Evolutionary conservation across 225 moss, liverwort and hornwort genomes (phyloP), one percentile per base, ranked within the genome.

Genomic region (Polytrichum formosum): DNA sequence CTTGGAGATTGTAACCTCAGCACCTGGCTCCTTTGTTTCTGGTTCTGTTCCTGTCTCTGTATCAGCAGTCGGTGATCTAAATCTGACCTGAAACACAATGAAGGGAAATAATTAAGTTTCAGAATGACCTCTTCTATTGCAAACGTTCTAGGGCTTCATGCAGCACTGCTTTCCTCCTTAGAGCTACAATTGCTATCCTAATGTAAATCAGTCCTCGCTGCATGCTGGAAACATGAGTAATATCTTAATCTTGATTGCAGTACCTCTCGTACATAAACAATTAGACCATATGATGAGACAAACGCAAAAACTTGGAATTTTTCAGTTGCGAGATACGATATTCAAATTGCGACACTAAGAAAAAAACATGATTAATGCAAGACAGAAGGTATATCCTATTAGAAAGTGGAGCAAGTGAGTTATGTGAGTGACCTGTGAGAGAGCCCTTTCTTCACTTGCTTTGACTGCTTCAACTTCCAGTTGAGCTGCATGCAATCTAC

Each of bases 371-470:
- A 31, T 31, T 31, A 26, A 7, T 31, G 29, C 8, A 33, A 33
- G 33, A 33, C 33, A 37, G 13, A 37, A 37, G 37, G 37, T 37
- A 9, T 10, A 37, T 37, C 10, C 35, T 37, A 37, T 19, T 6
- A 58, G 19, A 56, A 22, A 58, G 20, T 20, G n/a, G n/a, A 22
- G 6, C 5, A 20, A 58, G 6, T 26, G 5, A 63, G 8, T 23
- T 26, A 61, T 19, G 31, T 61, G 70, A 76, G 75, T 31, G 62
- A 86, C 87, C 87, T 87, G 83, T 77, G 74, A 64, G 35, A 84
- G 71, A 27, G 83, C 87, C 81, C 78, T 81, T 69, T 78, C 87
- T 79, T 87, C 84, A 70, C 80, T 78, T 26, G 74, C 79, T 77
- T 81, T 87, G 72, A 76, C 74, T 67, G 84, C 81, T 53, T 87